These are phyloP conservation scores for Didymella pinodella DNA, from an alignment of 2,329 filamentous ascomycete genomes.

Conservation along the genomic window DNA sequence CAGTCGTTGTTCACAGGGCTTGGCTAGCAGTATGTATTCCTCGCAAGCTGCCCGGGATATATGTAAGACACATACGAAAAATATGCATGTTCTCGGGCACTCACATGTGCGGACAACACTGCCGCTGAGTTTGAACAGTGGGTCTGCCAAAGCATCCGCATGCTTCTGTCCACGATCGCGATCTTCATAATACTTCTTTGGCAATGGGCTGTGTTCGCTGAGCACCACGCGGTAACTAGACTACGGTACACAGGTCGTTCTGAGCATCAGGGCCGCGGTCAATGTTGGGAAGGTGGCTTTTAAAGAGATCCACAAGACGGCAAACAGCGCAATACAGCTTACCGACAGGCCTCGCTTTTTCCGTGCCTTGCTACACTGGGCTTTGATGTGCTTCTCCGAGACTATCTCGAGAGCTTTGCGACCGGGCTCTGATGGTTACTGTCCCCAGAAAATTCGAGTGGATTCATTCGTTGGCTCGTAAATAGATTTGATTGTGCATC, in stretches of 20 bases:
- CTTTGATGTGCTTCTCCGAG: conserved; percentile 2
- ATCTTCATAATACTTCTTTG: conserved; percentile 15
- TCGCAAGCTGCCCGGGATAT: conserved; percentile 11
- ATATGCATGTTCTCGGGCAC: conserved; percentile 17
- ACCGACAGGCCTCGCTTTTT: conserved; percentile 10
- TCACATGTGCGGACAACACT: conserved; percentile 11
- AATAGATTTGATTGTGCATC: not conserved
- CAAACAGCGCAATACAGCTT: conserved; percentile 13
- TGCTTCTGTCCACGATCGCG: conserved; percentile 7
- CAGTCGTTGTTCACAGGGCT: conserved; percentile 12
- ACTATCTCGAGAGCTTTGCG: not conserved
- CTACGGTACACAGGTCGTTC: conserved; percentile 12
- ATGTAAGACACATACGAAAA: conserved; percentile 12
- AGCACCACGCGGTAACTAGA: conserved; percentile 1
- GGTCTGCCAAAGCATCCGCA: conserved; percentile 6
- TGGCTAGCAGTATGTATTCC: conserved; percentile 10
- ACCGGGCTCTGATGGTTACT: not conserved
- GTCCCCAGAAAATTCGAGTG: not conserved
- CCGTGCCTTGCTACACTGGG: not conserved
- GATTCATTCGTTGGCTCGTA: not conserved
- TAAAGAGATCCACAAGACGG: not conserved
- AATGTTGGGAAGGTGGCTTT: conserved; percentile 4
- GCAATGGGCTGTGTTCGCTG: conserved; percentile 16
- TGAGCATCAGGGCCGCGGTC: conserved; percentile 13
- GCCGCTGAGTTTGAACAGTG: conserved; percentile 10